These are phyloP conservation scores for Phytophthora crassamura DNA, from an alignment of 352 stramenopile genomes.

Conservation along the genomic window DNA sequence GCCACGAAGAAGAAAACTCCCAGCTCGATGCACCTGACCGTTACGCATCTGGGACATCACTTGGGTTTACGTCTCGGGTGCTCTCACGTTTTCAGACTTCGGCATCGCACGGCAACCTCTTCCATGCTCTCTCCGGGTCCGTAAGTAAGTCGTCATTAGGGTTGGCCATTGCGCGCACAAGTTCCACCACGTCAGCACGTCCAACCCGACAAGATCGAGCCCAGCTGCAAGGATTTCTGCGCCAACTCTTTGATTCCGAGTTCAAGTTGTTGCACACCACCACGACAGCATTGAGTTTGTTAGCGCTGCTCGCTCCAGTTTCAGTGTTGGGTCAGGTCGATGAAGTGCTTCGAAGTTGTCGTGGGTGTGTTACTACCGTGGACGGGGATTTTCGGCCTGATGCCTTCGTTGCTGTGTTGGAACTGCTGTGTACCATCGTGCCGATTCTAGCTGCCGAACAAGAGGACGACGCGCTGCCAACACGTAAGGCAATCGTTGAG, in stretches of 20 bases:
- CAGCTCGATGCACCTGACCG: slow-evolving; percentile 4
- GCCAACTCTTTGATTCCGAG: slow-evolving; percentile 66
- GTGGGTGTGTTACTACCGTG: slow-evolving; percentile 60
- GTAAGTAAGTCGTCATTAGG: slow-evolving; percentile 30
- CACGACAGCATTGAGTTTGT: slow-evolving; percentile 61
- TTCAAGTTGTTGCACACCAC: slow-evolving; percentile 64
- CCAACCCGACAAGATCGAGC: slow-evolving; percentile 39
- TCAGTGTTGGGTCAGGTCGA: slow-evolving; percentile 48
- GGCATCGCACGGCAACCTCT: slow-evolving; percentile 59
- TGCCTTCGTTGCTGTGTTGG: slow-evolving; percentile 64
- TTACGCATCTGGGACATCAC: slow-evolving; percentile 26
- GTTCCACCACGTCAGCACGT: slow-evolving; percentile 11
- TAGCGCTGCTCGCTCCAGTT: slow-evolving; percentile 55
- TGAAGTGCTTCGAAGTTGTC: slow-evolving; percentile 45
- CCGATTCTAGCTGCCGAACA: slow-evolving; percentile 24
- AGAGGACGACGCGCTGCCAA: slow-evolving; percentile 24
- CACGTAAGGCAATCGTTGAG: slow-evolving; percentile 47
- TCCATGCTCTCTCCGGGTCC: slow-evolving; percentile 59
- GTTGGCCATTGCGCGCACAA: slow-evolving; percentile 6
- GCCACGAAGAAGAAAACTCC: slow-evolving; percentile 15
- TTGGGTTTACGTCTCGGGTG: slow-evolving; percentile 76
- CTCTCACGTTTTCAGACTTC: slow-evolving; percentile 73
- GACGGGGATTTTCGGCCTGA: slow-evolving; percentile 74
- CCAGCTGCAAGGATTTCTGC: slow-evolving; percentile 49
- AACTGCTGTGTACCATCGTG: slow-evolving; percentile 68